phyloP scores from a whole-genome alignment of 768 basidiomycete genomes.

The Xerocomus brunneocitrinus region DNA sequence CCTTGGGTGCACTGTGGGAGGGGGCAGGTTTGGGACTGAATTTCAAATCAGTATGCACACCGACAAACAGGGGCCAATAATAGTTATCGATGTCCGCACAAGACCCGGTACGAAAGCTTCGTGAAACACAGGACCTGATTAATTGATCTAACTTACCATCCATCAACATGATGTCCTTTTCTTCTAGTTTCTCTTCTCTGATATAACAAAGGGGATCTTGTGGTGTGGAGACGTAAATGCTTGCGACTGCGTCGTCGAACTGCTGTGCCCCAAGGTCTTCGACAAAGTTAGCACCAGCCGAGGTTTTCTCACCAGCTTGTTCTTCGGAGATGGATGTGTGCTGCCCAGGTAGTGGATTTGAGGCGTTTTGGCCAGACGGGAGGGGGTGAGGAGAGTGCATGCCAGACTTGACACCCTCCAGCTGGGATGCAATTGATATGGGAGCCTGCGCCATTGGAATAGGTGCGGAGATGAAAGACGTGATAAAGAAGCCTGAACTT shows the following conservation, averaged over 20 bases:
- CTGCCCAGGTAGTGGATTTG: constrained; percentile 22
- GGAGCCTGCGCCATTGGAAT: constrained; percentile 21
- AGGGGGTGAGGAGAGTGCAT: constrained; percentile 18
- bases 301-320: background rate
- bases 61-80: constrained; percentile 17
- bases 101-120: constrained; percentile 15
- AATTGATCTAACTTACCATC: constrained; percentile 41
- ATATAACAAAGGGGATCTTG: constrained; percentile 35
- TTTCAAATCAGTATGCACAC: constrained; percentile 15
- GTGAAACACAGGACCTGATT: constrained; percentile 8
- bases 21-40: constrained; percentile 52
- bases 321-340: constrained; percentile 14
- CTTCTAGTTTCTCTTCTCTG: constrained; percentile 53
- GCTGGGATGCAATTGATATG: constrained; percentile 17
- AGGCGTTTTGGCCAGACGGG: constrained; percentile 16
- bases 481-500: constrained; percentile 32
- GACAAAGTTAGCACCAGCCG: background rate
- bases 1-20: constrained; percentile 47
- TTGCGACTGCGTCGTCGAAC: constrained; percentile 31
- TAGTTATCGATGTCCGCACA: constrained; percentile 21
- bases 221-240: constrained; percentile 28
- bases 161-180: constrained; percentile 48
- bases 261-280: constrained; percentile 11
- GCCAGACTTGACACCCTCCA: constrained; percentile 12
- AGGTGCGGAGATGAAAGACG: constrained; percentile 31